Evolutionary conservation across 179 eudicot genomes (phyloP).

Genomic region (Amaranthus tricolor): DNA sequence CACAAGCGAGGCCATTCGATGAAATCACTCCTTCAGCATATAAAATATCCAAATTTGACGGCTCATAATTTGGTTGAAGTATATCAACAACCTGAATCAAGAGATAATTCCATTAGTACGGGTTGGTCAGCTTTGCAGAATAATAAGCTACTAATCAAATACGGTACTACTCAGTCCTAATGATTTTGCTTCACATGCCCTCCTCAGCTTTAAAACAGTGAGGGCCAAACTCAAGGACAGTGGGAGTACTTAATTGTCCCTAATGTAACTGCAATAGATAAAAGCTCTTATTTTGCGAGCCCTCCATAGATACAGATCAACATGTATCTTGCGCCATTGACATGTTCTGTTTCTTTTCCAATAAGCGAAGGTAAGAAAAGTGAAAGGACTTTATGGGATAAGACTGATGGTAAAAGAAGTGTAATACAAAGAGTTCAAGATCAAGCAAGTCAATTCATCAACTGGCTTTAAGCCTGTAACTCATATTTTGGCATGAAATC

Average conservation of each 20-base stretch:
- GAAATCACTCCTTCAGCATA: conserved; percentile 94
- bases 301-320: background rate
- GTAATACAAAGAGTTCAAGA: background rate
- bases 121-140: background rate
- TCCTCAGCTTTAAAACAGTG: too few relatives aligned
- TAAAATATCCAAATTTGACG: conserved; percentile 80
- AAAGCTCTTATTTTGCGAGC: background rate
- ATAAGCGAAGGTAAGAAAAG: background rate
- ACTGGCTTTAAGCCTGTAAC: background rate
- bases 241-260: too few relatives aligned
- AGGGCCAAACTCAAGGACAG: too few relatives aligned
- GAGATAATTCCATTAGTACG: conserved; percentile 18
- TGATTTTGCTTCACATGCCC: too few relatives aligned
- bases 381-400: background rate
- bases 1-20: conserved; percentile 85
- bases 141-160: too few relatives aligned
- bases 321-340: background rate
- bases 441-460: conserved; percentile 2
- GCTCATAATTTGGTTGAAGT: conserved; percentile 75
- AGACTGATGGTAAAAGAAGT: background rate
- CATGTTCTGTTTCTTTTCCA: background rate
- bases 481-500: background rate
- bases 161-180: too few relatives aligned
- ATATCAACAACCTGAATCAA: conserved; percentile 73
- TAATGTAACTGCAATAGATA: too few relatives aligned